phyloP scores from a whole-genome alignment of 1,139 yeast genomes.

The Saccharomyces pastorianus region DNA sequence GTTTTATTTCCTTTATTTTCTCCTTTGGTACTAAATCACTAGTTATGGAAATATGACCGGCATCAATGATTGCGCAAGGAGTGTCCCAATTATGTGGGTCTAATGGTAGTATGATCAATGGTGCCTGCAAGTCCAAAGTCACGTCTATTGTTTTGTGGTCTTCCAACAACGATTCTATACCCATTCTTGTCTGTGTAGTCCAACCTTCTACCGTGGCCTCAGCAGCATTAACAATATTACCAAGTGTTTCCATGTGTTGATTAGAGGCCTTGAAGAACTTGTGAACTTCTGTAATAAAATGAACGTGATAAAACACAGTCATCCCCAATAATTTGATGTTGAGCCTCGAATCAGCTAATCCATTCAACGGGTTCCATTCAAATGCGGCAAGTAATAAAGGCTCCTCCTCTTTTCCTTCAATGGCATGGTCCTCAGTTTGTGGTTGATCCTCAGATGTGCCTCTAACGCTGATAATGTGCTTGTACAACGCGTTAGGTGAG shows the following conservation, averaged over 20 bases:
- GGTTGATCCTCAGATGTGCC: slow-evolving; percentile 15
- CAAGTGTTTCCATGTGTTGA: slow-evolving; percentile 38
- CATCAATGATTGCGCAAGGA: slow-evolving; percentile 88
- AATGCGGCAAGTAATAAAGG: slow-evolving; percentile 67
- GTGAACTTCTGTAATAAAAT: slow-evolving; percentile 65
- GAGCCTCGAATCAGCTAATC: slow-evolving; percentile 69
- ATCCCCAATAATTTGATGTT: slow-evolving; percentile 73
- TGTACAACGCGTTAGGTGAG: slow-evolving; percentile 61
- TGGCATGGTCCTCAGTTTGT: slow-evolving; percentile 2
- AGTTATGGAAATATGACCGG: slow-evolving; percentile 82
- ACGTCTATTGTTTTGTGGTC: slow-evolving; percentile 88
- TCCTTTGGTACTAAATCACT: slow-evolving; percentile 75
- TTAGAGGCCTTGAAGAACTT: slow-evolving; percentile 81
- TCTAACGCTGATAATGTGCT: slow-evolving; percentile 83
- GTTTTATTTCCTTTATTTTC: slow-evolving; percentile 61
- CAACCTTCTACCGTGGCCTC: slow-evolving; percentile 91
- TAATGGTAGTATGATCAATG: slow-evolving; percentile 80
- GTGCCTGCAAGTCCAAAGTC: slow-evolving; percentile 85
- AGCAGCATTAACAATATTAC: not conserved
- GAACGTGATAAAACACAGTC: slow-evolving; percentile 81
- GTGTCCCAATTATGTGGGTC: slow-evolving; percentile 74
- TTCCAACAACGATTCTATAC: slow-evolving; percentile 85
- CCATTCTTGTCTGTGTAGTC: slow-evolving; percentile 82
- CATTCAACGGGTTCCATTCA: slow-evolving; percentile 81
- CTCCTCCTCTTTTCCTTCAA: slow-evolving; percentile 6